phyloP scores from a whole-genome alignment of 805 yeast species.

The Ogataea ganodermae region DNA sequence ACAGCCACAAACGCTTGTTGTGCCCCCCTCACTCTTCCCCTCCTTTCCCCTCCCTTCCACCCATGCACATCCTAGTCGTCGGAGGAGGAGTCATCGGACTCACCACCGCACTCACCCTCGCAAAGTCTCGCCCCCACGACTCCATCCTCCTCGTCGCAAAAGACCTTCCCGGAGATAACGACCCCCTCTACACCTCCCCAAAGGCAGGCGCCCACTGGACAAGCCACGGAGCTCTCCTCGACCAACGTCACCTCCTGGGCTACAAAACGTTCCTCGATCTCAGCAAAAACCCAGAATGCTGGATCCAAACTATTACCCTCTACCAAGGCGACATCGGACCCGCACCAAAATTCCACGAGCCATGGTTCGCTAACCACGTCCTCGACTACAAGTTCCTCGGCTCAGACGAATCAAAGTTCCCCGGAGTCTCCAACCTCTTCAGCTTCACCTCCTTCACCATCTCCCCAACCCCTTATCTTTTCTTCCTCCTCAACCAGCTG shows the following conservation, averaged over 20 bases:
- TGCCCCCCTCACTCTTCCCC: background rate
- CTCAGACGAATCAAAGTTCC: conserved; percentile 33
- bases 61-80: conserved; percentile 41
- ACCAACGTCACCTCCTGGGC: conserved; percentile 40
- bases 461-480: conserved; percentile 57
- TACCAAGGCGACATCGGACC: conserved; percentile 27
- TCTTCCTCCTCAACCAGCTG: conserved; percentile 49
- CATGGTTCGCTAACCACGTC: conserved; percentile 54
- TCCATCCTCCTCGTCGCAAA: conserved; percentile 44
- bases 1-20: too few relatives aligned
- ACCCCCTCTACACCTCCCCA: conserved; percentile 56
- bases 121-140: conserved; percentile 31
- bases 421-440: conserved; percentile 39
- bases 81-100: conserved; percentile 61
- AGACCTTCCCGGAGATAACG: conserved; percentile 59
- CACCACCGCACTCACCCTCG: conserved; percentile 48
- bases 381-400: conserved; percentile 39
- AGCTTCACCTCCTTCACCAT: conserved; percentile 56
- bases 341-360: conserved; percentile 22
- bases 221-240: conserved; percentile 40
- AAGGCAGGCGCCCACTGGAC: conserved; percentile 75
- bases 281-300: conserved; percentile 41
- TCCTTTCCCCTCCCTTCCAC: background rate
- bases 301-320: conserved; percentile 29
- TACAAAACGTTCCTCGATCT: conserved; percentile 39